Evolutionary conservation across 129 eudicot species (phyloP), one percentile per base, ranked within the genome.

Genomic region (Escallonia herrerae): DNA sequence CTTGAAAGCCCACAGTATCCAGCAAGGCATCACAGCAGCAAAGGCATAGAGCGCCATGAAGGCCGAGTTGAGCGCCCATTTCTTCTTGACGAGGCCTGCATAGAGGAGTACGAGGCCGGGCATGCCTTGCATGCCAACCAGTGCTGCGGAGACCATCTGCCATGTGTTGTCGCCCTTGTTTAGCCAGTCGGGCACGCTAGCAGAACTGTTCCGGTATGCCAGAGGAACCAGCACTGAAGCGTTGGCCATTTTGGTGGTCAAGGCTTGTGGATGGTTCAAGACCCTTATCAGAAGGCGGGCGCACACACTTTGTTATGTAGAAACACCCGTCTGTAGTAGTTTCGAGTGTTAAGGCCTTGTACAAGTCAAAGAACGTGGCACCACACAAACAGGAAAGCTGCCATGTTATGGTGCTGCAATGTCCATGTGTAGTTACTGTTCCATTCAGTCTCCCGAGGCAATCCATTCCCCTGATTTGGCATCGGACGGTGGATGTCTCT

Each of bases 11-110:
- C 74, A 70, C 12, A 70, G 60, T 5, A 70, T 46, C 74, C 74
- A 60, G 51, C 74, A 70, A 15, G 74, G 74, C 74, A 60, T 70
- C 56, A 70, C 74, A 3, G 74, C 74, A n/a, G 74, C 74, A 15
- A 70, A 70, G 48, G 66, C 74, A 7, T 70, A 70, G 14, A 70
- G 67, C 12, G 74, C 74, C 74, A 70, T 70, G 46, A 70, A 70
- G 15, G 74, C 74, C 8, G 74, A 70, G 49, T 70, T 70, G 45
- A 70, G 67, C 5, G 74, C 74, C 74, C 74, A 70, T 60, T 70
- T 70, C 66, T 70, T 70, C 56, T 70, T 70, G 13, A 70, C 74
- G 0, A 70, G 66, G 11, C 74, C 74, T 2, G 67, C 74, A 5
- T 70, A 70, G 67, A 70, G 74, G 47, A 70, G 60, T 3, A 70